Evolutionary conservation across 1,284 basidiomycete species (phyloP), one percentile per base, ranked within the genome.

Genomic region (Ustilago shanxiensis): DNA sequence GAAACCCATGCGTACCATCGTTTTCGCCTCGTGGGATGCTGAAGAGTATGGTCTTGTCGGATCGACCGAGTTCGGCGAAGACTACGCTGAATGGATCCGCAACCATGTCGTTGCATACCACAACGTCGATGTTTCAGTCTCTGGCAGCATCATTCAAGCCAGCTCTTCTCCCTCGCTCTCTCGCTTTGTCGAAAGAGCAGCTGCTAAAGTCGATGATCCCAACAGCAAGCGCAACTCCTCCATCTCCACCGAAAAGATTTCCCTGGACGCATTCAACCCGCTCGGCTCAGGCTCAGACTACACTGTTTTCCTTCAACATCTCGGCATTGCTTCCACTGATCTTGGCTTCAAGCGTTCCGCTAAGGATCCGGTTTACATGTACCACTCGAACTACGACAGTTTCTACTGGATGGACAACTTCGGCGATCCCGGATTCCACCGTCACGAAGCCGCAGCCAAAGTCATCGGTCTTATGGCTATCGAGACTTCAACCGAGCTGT

Each of bases 21-120:
- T 96, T n/a, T 89, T 98, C 58, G 94, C 93, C 4, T 93, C 91
- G 73, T 97, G 94, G 95, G 94, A 96, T 86, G 95, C 91, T 0
- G 95, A 98, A 87, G 95, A 95, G 89, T 94, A 94, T 70, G 94
- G 94, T 29, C 89, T 96, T 39, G 88, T 97, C 50, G 95, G 95
- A 13, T 92, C 91, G 79, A 95, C 93, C 7, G 94, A 96, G 86
- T 95, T 91, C 89, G 92, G 91, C 8, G 95, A 96, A 87, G 94
- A 96, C 85, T 96, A 95, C 85, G 88, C 91, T 8, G 88, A 91
- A 31, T 95, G 92, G 91, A 90, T 96, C 66, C 88, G 89, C 47
- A 87, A 90, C 51, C 89, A 95, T 72, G 91, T 92, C 44, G 93
- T 93, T n/a, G 90, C 93, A 7, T 98, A 98, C 85, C 87, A 96